Evolutionary conservation across 495 filamentous ascomycete species (phyloP).

Genomic region (Sordaria brevicollis): DNA sequence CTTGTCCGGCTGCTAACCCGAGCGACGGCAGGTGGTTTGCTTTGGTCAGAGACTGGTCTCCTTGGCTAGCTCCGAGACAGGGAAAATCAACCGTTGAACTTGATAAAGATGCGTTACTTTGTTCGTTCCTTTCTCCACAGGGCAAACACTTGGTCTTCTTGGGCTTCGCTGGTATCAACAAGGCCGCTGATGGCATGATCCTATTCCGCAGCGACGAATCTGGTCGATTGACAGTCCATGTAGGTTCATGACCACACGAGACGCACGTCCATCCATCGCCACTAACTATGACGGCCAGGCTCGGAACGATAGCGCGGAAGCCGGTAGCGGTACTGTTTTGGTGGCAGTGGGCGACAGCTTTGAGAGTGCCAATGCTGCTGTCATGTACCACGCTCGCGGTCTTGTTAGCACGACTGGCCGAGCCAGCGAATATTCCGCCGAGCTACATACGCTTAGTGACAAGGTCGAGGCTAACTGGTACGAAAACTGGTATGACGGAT

Average conservation of each 20-base stretch:
- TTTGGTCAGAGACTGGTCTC: constrained; percentile 63
- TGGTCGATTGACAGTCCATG: constrained; percentile 58
- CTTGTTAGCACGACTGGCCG: constrained; percentile 35
- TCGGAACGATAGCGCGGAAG: constrained; percentile 50
- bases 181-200: constrained; percentile 47
- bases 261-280: not conserved
- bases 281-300: constrained; percentile 17
- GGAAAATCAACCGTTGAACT: constrained; percentile 54
- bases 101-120: constrained; percentile 69
- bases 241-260: constrained; percentile 24
- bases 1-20: constrained; percentile 2
- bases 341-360: constrained; percentile 66
- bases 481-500: constrained; percentile 81
- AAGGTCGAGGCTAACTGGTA: constrained; percentile 47
- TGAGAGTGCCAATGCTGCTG: constrained; percentile 65
- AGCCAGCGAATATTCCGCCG: constrained; percentile 16
- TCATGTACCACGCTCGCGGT: constrained; percentile 77
- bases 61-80: constrained; percentile 86
- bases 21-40: constrained; percentile 55
- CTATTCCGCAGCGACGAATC: constrained; percentile 54
- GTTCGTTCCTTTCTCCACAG: constrained; percentile 65
- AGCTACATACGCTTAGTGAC: constrained; percentile 36
- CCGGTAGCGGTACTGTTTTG: constrained; percentile 52
- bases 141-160: constrained; percentile 75
- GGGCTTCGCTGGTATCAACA: constrained; percentile 63